A percentile compares a stretch with the other conserved stretches of the same genome.
phyloP scores from a whole-genome alignment of 2,329 filamentous ascomycete genomes.

The Raffaelea deltoideospora region DNA sequence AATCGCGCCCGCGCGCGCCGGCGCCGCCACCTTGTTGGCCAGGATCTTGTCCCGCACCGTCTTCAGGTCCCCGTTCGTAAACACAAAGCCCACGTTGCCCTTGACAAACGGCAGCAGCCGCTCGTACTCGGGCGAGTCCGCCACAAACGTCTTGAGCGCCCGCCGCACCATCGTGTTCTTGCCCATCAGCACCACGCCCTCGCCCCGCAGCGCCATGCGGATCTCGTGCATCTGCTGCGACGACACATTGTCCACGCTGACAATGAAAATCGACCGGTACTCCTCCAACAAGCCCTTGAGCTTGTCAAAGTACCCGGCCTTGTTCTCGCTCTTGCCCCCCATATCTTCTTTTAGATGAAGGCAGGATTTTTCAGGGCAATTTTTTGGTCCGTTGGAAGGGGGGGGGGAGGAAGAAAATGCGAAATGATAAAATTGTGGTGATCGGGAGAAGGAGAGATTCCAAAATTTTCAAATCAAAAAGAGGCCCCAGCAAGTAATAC shows the following conservation, averaged over 20 bases:
- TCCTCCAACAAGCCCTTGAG: slow-evolving; percentile 93
- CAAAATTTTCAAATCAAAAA: too few species aligned
- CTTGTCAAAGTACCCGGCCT: slow-evolving; percentile 98
- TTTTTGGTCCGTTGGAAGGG: slow-evolving; percentile 3
- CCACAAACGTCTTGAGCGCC: slow-evolving; percentile 87
- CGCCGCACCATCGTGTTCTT: slow-evolving; percentile 99
- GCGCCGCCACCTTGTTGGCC: slow-evolving; percentile 91
- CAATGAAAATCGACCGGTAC: slow-evolving; percentile 97
- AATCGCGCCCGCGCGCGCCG: slow-evolving; percentile 92
- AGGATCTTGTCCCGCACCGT: slow-evolving; percentile 85
- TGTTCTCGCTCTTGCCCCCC: slow-evolving; percentile 88
- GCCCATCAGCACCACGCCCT: slow-evolving; percentile 96
- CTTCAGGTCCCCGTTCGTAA: slow-evolving; percentile 97
- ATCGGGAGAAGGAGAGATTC: background rate
- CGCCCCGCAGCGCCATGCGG: slow-evolving; percentile 72
- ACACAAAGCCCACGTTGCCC: slow-evolving; percentile 98
- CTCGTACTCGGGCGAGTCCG: slow-evolving; percentile 92
- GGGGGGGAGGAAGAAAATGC: slow-evolving; percentile 3
- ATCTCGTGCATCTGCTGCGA: slow-evolving; percentile 99
- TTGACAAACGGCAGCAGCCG: slow-evolving; percentile 89
- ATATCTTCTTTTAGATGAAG: slow-evolving; percentile 93
- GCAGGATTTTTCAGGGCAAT: slow-evolving; percentile 95
- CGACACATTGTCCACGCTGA: slow-evolving; percentile 97
- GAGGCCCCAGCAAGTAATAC: too few species aligned
- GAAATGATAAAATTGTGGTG: slow-evolving; percentile 1